phyloP scores from a whole-genome alignment of 2,329 filamentous ascomycete species.

The Aurifilum marmelostoma region DNA sequence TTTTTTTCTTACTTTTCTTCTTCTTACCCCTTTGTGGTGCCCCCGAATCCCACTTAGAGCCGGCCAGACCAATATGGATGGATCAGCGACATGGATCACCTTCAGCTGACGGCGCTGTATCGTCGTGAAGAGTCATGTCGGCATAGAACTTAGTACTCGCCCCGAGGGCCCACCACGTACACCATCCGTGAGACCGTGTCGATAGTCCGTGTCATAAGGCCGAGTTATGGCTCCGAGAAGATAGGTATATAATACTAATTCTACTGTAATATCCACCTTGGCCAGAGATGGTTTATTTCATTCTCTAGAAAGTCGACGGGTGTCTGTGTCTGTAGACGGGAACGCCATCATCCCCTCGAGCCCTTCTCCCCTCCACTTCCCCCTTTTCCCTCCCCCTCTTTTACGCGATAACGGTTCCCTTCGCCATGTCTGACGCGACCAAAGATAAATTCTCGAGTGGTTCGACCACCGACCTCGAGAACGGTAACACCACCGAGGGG shows the following conservation, averaged over 20 bases:
- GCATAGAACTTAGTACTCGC: background rate
- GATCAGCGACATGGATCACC: background rate
- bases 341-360: background rate
- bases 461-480: background rate
- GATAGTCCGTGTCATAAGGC: background rate
- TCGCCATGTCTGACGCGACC: background rate
- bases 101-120: background rate
- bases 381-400: background rate
- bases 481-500: background rate
- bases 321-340: background rate
- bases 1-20: background rate
- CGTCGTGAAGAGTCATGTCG: background rate
- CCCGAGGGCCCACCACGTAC: background rate
- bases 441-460: background rate
- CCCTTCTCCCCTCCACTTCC: background rate
- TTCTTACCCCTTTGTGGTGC: background rate
- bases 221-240: background rate
- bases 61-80: background rate
- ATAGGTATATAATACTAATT: background rate
- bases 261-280: background rate
- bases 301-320: background rate
- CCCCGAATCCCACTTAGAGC: background rate
- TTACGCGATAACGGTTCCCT: background rate
- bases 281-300: background rate
- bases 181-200: background rate